Evolutionary conservation across 176 grass and related monocot species (phyloP), one percentile per base, ranked within the genome.

Genomic region (Poa annua): DNA sequence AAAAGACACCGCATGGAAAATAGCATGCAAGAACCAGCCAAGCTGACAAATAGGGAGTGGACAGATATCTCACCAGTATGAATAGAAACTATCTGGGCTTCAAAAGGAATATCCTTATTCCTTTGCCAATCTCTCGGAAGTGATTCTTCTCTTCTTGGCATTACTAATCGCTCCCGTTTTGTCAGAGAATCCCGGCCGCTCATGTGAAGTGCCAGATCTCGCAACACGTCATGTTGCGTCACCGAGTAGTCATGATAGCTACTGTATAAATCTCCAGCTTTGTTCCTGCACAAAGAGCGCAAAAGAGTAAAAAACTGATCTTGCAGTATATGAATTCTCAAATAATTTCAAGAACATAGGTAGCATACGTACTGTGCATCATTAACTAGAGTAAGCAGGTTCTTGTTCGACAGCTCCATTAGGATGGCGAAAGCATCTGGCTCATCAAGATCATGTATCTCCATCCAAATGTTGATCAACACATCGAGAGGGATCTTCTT

Each of bases 11-110:
- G 17, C 25, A 67, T 45, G 11, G 64, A 11, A 66, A 59, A 34
- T 57, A 78, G 11, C 2, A 73, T 56, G 50, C 26, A 71, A 77
- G 16, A 77, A 77, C 60, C 34, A 86, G 56, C 8, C 8, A 61
- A 60, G 8, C 76, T 26, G 12, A 65, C 26, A n/a, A 55, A 13
- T 5, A 77, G 16, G 14, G 29, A 80, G 32, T 32, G 21, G 32
- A 33, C 13, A 61, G 41, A 45, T 20, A 10, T 68, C 39, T 66
- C 82, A 99, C 97, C 97, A 94, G 97, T 96, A 81, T 99, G 89
- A 88, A 99, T 89, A 59, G 97, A 99, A 83, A 99, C 88, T 76
- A 96, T 99, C 83, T 96, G 97, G 67, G 97, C 93, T 84, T 96
- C 93, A 70, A 96, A 96, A 0, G 72, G 85, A 50, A 65, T 66